phyloP scores from a whole-genome alignment of 352 stramenopile species.

The Phytopythium delawarense region DNA sequence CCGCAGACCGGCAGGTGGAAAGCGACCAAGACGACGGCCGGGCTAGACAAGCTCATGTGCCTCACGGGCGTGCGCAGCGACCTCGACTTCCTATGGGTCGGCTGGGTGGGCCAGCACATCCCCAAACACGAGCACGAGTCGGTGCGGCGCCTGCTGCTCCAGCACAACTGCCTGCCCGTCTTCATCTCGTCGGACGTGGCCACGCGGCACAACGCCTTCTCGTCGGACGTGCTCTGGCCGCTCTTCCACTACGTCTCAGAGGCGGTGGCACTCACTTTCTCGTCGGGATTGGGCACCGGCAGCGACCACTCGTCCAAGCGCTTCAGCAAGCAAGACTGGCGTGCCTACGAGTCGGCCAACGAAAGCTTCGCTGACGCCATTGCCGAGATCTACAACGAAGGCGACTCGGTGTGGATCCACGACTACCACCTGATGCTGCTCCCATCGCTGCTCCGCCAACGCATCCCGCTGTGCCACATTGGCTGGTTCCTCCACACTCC shows the following conservation, averaged over 20 bases:
- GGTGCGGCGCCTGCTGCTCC: conserved; percentile 61
- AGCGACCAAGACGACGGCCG: conserved; percentile 81
- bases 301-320: conserved; percentile 59
- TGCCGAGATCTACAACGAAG: conserved; percentile 84
- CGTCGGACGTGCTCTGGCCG: conserved; percentile 89
- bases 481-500: conserved; percentile 89
- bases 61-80: conserved; percentile 61
- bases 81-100: conserved; percentile 84
- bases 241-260: conserved; percentile 90
- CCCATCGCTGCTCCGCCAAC: conserved; percentile 76
- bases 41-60: conserved; percentile 82
- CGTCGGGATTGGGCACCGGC: conserved; percentile 22
- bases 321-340: conserved; percentile 88
- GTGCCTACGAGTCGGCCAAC: conserved; percentile 86
- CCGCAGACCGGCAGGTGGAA: conserved; percentile 78
- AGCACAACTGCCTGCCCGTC: conserved; percentile 87
- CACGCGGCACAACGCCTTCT: conserved; percentile 87
- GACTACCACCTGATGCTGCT: conserved; percentile 91
- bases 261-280: conserved; percentile 44
- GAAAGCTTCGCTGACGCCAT: conserved; percentile 84
- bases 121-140: conserved; percentile 76
- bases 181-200: conserved; percentile 82
- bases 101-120: conserved; percentile 87
- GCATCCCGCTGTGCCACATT: conserved; percentile 68
- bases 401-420: conserved; percentile 87